These are phyloP conservation scores for Fragilaria crotonensis DNA, from an alignment of 108 stramenopile genomes.

Conservation along the genomic window DNA sequence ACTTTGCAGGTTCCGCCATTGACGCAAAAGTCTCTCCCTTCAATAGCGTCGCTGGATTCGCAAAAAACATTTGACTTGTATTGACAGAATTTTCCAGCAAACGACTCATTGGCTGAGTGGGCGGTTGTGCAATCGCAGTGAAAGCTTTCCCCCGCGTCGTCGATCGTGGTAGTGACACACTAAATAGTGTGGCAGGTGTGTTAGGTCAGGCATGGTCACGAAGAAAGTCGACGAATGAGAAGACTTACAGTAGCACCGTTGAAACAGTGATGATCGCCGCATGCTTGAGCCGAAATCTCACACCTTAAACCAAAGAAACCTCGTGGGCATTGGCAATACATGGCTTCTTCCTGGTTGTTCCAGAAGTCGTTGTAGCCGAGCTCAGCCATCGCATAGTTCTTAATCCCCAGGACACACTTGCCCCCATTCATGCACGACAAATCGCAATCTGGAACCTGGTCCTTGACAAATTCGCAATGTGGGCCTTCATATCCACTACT, in stretches of 20 bases:
- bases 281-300: slow-evolving; percentile 15
- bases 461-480: slow-evolving; percentile 38
- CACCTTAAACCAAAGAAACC: slow-evolving; percentile 31
- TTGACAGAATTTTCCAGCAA: slow-evolving; percentile 23
- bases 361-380: not conserved
- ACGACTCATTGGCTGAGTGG: slow-evolving; percentile 6
- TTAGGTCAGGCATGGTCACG: too few species aligned
- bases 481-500: slow-evolving; percentile 20
- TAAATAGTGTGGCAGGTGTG: too few species aligned
- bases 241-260: slow-evolving; percentile 20
- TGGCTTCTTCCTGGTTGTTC: slow-evolving; percentile 15
- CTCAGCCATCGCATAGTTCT: not conserved
- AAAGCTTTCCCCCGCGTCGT: slow-evolving; percentile 3
- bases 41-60: not conserved
- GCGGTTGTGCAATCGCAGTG: slow-evolving; percentile 54
- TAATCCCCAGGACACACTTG: slow-evolving; percentile 25
- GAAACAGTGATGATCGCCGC: slow-evolving; percentile 32
- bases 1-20: slow-evolving; percentile 34
- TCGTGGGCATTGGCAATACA: slow-evolving; percentile 27
- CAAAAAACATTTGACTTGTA: slow-evolving; percentile 21
- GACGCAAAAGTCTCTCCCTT: slow-evolving; percentile 26
- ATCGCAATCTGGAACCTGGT: slow-evolving; percentile 27
- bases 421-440: slow-evolving; percentile 36
- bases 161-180: slow-evolving; percentile 4
- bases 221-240: too few species aligned